Base-by-base conservation (phyloP, 108 stramenopile species). In the Stephanodiscus triporus region DNA sequence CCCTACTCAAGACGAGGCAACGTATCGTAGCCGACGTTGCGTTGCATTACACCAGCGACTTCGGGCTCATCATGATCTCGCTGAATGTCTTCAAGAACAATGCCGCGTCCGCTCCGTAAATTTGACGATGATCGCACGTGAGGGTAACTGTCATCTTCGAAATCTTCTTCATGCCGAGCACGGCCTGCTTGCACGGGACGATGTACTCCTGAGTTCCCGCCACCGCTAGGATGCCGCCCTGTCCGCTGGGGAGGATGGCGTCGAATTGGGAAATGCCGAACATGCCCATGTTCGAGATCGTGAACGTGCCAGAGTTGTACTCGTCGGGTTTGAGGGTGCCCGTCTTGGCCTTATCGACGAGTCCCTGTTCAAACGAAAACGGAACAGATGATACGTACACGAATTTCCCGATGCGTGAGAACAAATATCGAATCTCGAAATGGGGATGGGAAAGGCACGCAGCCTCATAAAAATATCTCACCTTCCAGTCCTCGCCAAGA, bases 231-330 rank as follows among this genome's bases (percentile, higher is more conserved):
- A 99, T 99, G 30, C 92, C 90, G 7, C 98, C 98, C 72, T 75
- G 78, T 59, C 95, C 95, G 3, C 80, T 74, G 26, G 98, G 97
- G 43, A 99, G 95, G 73, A 99, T 96, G 16, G 98, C 96, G 68
- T 95, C 97, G 65, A 99, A 99, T 63, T 93, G 78, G 32, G 94
- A 86, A 2, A 99, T 97, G 17, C 97, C 97, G 78, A 97, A 97
- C 98, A 99, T 99, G 38, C 98, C 98, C 78, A 99, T 94, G 86
- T 99, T 99, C 54, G 96, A 95, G 68, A 99, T 99, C 43, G 97
- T 93, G 74, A 99, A 97, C 9, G 98, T 99, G 17, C 98, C 98
- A 0, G 95, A 85, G 57, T 87, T 88, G 89, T 96, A 98, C 83
- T 98, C 97, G 73, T 93, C 96, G 22, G 97, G 96, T 22, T 89